Conservation (phyloP, 306 rosid genomes). For the Quercus aquifolioides region DNA sequence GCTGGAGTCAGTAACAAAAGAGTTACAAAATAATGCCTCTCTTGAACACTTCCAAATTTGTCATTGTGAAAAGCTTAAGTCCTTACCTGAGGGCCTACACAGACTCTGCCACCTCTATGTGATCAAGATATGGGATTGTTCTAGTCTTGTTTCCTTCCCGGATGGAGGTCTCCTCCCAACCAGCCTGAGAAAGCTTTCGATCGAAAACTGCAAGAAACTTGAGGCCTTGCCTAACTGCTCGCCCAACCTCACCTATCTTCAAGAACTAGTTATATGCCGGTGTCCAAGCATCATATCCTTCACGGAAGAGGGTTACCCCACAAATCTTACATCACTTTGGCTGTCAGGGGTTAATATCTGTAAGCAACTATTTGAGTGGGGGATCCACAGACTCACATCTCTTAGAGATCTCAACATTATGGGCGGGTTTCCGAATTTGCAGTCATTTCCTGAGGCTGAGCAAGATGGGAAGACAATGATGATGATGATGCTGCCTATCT, state of each 20-base stretch:
- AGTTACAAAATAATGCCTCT: background rate
- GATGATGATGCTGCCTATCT: slow-evolving; percentile 5
- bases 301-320: slow-evolving; percentile 5
- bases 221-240: background rate
- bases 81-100: slow-evolving; percentile 13
- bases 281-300: background rate
- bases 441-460: slow-evolving; percentile 2
- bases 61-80: slow-evolving; percentile 15
- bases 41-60: slow-evolving; percentile 2
- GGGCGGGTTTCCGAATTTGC: background rate
- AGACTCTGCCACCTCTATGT: background rate
- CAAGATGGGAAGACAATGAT: background rate
- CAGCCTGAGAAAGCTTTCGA: background rate
- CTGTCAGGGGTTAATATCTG: background rate
- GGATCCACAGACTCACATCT: slow-evolving; percentile 19
- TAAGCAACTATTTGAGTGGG: slow-evolving; percentile 9
- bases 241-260: background rate
- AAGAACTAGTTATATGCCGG: background rate
- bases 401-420: background rate
- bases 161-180: slow-evolving; percentile 8
- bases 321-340: background rate
- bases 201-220: background rate
- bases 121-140: slow-evolving; percentile 1
- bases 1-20: slow-evolving; percentile 8
- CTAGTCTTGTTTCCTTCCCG: slow-evolving; percentile 14